These are phyloP conservation scores for Rhynchospora breviuscula DNA, from an alignment of 176 grass and related monocot genomes.

Conservation along the genomic window DNA sequence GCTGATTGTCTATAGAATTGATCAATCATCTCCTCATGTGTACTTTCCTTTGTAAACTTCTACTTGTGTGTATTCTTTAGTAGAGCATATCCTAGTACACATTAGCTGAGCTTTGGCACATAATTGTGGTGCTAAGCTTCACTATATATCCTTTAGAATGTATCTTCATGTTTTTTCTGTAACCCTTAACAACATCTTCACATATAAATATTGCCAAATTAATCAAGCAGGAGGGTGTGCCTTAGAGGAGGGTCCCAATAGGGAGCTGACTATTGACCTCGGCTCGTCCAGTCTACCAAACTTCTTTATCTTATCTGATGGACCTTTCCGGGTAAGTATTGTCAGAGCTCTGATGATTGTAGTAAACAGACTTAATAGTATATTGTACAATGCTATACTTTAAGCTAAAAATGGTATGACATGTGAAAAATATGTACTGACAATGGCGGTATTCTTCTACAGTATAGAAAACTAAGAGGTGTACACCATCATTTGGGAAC, in stretches of 20 bases:
- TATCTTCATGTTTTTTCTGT: conserved; percentile 9
- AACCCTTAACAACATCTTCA: conserved; percentile 54
- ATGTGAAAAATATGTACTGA: background rate
- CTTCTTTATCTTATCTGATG: conserved; percentile 73
- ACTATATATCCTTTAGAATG: background rate
- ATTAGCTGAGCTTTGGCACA: background rate
- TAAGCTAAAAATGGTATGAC: background rate
- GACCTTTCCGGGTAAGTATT: conserved; percentile 65
- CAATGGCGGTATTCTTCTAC: background rate
- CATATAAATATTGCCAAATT: conserved; percentile 93
- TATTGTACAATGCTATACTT: background rate
- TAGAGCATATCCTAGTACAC: background rate
- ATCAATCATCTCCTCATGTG: background rate
- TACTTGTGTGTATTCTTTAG: background rate
- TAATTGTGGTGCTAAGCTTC: background rate
- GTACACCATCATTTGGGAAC: background rate
- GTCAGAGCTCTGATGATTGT: background rate
- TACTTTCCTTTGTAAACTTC: background rate
- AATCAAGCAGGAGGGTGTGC: conserved; percentile 35
- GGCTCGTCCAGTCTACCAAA: conserved; percentile 49
- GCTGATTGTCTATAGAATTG: background rate
- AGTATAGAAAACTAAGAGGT: background rate
- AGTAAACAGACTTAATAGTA: background rate
- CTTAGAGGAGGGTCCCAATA: conserved; percentile 76
- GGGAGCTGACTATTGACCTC: conserved; percentile 65